Base-by-base conservation (phyloP, 345 rosid species). In the Crucihimalaya himalaica region DNA sequence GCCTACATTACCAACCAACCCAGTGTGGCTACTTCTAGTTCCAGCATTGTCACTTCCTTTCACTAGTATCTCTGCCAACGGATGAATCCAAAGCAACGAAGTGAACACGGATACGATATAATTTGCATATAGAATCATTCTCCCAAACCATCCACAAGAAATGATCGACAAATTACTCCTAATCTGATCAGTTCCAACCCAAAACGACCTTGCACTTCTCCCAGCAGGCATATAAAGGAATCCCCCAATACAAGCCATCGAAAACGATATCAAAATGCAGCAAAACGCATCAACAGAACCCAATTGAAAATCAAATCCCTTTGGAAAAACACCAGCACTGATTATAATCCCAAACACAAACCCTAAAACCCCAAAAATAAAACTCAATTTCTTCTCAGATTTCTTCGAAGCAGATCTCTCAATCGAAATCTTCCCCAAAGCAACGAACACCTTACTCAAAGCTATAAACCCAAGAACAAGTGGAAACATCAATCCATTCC, bases 111-210 rank as follows among this genome's bases (percentile, higher is more conserved):
- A 71, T 9, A 83, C 50, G 13, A 88, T 48, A 73, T 74, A 87
- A 62, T 75, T 82, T 3, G 75, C 82, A 57, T 84, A 89, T 0
- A 94, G 82, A 61, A 87, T 52, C 83, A 74, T 81, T 69, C 97
- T 86, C 45, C 81, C 89, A 4, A 94, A 84, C 93, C 89, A 89
- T 67, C 95, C 98, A 73, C 95, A 89, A 51, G 86, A 87, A 28
- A 94, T 82, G 52, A 91, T 88, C 0, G 83, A 74, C 68, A 94
- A 69, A 52, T 85, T 84, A 9, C 83, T 84, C 34, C 90, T 79
- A 67, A 88, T 65, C 82, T 91, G 98, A 86, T 94, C 96, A 6
- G 97, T 91, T 15, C 97, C 98, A 19, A 94, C 84, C 97, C 98
- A 91, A 80, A 94, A 88, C 5, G 95, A 83, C 58, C 97, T 63